Percentiles rank a stretch among this genome's conserved stretches.
These are phyloP conservation scores for Kodamaea sp. DNA, from an alignment of 1,139 yeast species.

Conservation along the genomic window DNA sequence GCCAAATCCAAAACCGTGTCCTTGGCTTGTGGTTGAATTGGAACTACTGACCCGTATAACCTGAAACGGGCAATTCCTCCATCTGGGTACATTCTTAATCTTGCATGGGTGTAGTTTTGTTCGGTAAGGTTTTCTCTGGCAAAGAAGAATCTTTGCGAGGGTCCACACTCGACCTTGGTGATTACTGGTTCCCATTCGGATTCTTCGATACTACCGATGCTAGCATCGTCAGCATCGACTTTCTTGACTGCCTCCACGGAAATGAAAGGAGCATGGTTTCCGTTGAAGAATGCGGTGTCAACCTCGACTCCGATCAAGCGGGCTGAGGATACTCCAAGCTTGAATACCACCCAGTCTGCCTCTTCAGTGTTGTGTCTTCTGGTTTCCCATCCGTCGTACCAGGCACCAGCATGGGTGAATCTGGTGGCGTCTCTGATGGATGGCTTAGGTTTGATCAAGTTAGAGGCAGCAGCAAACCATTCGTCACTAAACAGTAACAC, in stretches of 20 bases:
- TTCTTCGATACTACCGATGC: slow-evolving; percentile 19
- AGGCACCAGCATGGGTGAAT: slow-evolving; percentile 85
- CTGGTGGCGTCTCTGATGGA: slow-evolving; percentile 80
- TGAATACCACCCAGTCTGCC: slow-evolving; percentile 83
- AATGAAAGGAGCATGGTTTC: slow-evolving; percentile 90
- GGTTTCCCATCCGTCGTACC: slow-evolving; percentile 99
- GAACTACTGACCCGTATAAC: slow-evolving; percentile 77
- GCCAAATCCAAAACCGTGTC: slow-evolving; percentile 68
- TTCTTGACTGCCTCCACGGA: slow-evolving; percentile 69
- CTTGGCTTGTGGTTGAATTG: slow-evolving; percentile 54
- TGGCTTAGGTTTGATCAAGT: slow-evolving; percentile 74
- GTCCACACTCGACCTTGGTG: slow-evolving; percentile 78
- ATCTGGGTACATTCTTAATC: slow-evolving; percentile 91
- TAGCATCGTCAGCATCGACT: slow-evolving; percentile 31
- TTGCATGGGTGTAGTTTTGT: slow-evolving; percentile 70
- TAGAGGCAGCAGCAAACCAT: slow-evolving; percentile 94
- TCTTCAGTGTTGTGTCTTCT: slow-evolving; percentile 84
- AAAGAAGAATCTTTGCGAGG: slow-evolving; percentile 82
- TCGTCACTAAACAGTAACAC: slow-evolving; percentile 75
- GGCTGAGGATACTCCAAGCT: slow-evolving; percentile 84
- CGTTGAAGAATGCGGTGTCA: slow-evolving; percentile 90
- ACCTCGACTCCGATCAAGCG: slow-evolving; percentile 78
- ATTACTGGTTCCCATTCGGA: slow-evolving; percentile 71
- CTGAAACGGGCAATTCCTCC: slow-evolving; percentile 97
- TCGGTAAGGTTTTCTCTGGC: slow-evolving; percentile 58